Conservation (phyloP, 2,329 filamentous ascomycete species). For the Epicoccum nigrum region DNA sequence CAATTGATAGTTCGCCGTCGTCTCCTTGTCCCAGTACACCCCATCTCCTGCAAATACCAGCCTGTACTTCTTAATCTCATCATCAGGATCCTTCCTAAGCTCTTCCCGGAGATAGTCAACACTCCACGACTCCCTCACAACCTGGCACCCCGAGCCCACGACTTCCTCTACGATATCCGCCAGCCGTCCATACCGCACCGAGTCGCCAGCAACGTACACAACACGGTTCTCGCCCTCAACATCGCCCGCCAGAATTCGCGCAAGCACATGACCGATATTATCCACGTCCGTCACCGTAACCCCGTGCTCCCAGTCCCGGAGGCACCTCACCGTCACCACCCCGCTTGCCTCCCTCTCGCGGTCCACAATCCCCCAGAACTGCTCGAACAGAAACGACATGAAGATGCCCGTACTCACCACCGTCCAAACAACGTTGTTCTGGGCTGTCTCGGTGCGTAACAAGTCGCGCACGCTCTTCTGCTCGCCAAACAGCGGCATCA, state of each 20-base stretch:
- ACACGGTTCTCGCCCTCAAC: conserved; percentile 48
- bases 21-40: conserved; percentile 62
- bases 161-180: conserved; percentile 60
- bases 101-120: conserved; percentile 53
- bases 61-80: conserved; percentile 64
- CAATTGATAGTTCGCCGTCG: conserved; percentile 60
- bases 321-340: conserved; percentile 54
- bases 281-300: conserved; percentile 67
- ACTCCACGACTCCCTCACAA: conserved; percentile 60
- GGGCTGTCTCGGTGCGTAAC: conserved; percentile 28
- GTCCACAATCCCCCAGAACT: conserved; percentile 68
- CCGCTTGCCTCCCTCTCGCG: background rate
- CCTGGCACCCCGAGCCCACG: conserved; percentile 48
- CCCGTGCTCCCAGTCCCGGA: conserved; percentile 66
- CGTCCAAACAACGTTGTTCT: conserved; percentile 60
- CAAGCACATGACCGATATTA: conserved; percentile 68
- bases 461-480: conserved; percentile 56
- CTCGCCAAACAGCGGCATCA: conserved; percentile 72
- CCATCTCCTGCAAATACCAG: conserved; percentile 66
- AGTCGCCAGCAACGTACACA: conserved; percentile 67
- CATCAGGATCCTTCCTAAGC: conserved; percentile 54
- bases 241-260: conserved; percentile 56
- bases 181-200: conserved; percentile 62
- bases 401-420: conserved; percentile 74
- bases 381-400: conserved; percentile 71